Evolutionary conservation across 1,284 basidiomycete species (phyloP), one percentile per base, ranked within the genome.

Genomic region (Phlebopus sp.): DNA sequence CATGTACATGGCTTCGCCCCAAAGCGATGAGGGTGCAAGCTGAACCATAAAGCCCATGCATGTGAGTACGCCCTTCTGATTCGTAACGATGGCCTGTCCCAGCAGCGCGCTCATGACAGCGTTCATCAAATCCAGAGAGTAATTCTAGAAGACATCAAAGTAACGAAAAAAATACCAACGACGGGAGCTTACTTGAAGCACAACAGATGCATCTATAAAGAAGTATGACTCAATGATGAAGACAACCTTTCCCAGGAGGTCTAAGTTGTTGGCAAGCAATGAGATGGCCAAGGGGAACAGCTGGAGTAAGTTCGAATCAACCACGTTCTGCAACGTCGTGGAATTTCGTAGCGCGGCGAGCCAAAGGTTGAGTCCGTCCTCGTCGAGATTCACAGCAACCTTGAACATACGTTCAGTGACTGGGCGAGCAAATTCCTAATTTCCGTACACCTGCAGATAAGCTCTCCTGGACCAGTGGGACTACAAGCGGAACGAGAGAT

Each of bases 221-320:
- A 90, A 69, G 65, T 94, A 95, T 1, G 89, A 89, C 62, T 92
- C 88, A n/a, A 91, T 59, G 32, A 95, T 77, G 44, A 70, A 69
- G 8, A 81, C 78, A 21, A 84, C 74, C 49, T 76, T 82, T n/a
- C 81, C 79, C 14, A 92, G 68, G 18, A 92, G 63, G 59, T 95
- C 92, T 52, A 92, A 69, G 61, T 95, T 91, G 27, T 74, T 75
- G 3, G 77, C 73, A 11, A 94, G 70, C 13, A 87, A 69, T 19
- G 68, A 55, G 11, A 92, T 64, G 3, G 82, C 77, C 17, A 79
- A 67, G 14, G 90, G 88, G 44, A 92, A 77, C 5, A 95, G 71
- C 29, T 85, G 79, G 29, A 85, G 69, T 11, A 94, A 75, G 21
- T 77, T 79, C 10, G 77, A 75, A 7, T 77, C 76, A 47, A 74